These are phyloP conservation scores for Boletus subcaerulescens DNA, from an alignment of 768 basidiomycete species.

Conservation along the genomic window DNA sequence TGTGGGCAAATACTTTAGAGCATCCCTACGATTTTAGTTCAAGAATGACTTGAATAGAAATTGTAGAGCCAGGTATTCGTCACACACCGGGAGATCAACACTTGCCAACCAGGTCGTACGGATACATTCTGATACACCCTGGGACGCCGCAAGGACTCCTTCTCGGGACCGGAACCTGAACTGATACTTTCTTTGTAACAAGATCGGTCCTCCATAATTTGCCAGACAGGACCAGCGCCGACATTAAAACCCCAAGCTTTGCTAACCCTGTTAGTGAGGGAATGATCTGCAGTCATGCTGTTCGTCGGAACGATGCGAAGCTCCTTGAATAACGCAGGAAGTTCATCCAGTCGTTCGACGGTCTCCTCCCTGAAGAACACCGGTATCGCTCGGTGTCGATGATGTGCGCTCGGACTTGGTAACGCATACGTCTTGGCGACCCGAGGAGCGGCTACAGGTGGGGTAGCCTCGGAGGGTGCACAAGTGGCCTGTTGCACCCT, in stretches of 20 bases:
- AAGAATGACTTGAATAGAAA: conserved; percentile 2
- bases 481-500: conserved; percentile 5
- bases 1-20: conserved; percentile 57
- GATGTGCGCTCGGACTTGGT: conserved; percentile 65
- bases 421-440: conserved; percentile 48
- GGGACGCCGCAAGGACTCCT: conserved; percentile 55
- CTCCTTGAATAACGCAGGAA: conserved; percentile 49
- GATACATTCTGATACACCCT: conserved; percentile 49
- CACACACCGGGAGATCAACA: conserved; percentile 50
- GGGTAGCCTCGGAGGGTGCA: conserved; percentile 5
- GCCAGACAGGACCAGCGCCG: conserved; percentile 76
- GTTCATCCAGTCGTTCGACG: conserved; percentile 55
- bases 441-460: conserved; percentile 11
- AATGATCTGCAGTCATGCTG: conserved; percentile 47
- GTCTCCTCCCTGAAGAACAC: conserved; percentile 49
- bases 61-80: conserved; percentile 5
- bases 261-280: conserved; percentile 52
- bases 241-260: conserved; percentile 75
- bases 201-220: conserved; percentile 70
- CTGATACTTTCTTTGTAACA: conserved; percentile 67
- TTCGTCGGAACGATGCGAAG: conserved; percentile 47
- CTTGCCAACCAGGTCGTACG: conserved; percentile 44
- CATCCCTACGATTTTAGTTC: conserved; percentile 42
- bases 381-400: conserved; percentile 69
- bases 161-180: conserved; percentile 29